Percentiles rank a stretch among this genome's conserved stretches.
Conservation (phyloP, 306 rosid species). For the Corylus americana region DNA sequence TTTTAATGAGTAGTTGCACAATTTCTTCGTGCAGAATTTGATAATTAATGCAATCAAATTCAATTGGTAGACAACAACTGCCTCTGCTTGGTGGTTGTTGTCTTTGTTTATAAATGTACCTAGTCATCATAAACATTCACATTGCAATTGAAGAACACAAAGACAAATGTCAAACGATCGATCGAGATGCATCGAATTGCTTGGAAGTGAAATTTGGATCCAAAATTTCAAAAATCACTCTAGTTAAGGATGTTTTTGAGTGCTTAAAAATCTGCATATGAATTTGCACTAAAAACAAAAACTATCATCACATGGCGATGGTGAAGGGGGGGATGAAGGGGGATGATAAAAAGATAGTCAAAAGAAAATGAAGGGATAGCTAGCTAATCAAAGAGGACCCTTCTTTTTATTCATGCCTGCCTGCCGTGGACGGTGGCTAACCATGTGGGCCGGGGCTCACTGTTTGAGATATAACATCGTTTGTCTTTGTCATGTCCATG, state of each 20-base stretch:
- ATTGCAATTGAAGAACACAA: not conserved
- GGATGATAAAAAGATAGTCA: not conserved
- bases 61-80: too few species aligned
- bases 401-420: not conserved
- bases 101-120: not conserved
- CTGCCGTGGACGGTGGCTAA: not conserved
- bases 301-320: too few species aligned
- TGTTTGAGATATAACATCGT: constrained; percentile 9
- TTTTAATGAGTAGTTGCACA: too few species aligned
- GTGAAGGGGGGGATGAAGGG: not conserved
- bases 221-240: too few species aligned
- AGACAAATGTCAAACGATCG: not conserved
- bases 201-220: too few species aligned
- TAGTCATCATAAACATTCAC: not conserved
- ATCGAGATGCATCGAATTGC: not conserved
- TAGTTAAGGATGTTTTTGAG: too few species aligned
- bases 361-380: not conserved
- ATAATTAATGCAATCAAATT: too few species aligned
- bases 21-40: too few species aligned
- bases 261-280: too few species aligned
- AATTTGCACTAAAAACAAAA: too few species aligned
- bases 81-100: too few species aligned
- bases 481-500: constrained; percentile 18
- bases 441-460: too few species aligned
- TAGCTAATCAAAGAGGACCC: not conserved